phyloP scores from a whole-genome alignment of 306 rosid genomes.

The Fagus crenata region DNA sequence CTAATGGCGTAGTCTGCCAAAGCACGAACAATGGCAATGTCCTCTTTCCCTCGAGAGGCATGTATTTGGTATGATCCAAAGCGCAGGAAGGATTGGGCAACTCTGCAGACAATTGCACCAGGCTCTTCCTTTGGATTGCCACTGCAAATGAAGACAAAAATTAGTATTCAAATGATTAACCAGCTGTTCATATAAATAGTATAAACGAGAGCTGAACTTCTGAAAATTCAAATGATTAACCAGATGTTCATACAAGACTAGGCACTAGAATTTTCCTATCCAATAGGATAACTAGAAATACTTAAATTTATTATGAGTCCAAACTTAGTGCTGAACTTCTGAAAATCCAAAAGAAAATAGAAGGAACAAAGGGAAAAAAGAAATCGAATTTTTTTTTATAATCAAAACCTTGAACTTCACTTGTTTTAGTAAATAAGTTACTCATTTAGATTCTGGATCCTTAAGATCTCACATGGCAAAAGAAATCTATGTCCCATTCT shows the following conservation, averaged over 20 bases:
- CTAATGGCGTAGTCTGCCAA: conserved; percentile 88
- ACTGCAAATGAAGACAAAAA: conserved; percentile 41
- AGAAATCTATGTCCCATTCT: background rate
- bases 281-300: background rate
- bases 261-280: background rate
- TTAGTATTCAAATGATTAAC: background rate
- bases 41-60: conserved; percentile 79
- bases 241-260: background rate
- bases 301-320: background rate
- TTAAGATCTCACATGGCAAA: background rate
- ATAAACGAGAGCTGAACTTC: background rate
- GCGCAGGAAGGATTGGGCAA: conserved; percentile 85
- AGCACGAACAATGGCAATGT: conserved; percentile 64
- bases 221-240: background rate
- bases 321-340: background rate
- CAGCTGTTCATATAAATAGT: background rate
- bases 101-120: conserved; percentile 93
- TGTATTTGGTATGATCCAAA: conserved; percentile 97
- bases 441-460: background rate
- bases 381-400: background rate
- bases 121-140: conserved; percentile 96
- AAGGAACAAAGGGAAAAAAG: background rate
- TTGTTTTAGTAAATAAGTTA: background rate
- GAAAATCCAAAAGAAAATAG: background rate
- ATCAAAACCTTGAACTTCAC: background rate